A percentile compares a stretch with the other conserved stretches of the same genome.
Evolutionary conservation across 371 early-diverging fungal species (phyloP).

Genomic region (Umbelopsis sp.): DNA sequence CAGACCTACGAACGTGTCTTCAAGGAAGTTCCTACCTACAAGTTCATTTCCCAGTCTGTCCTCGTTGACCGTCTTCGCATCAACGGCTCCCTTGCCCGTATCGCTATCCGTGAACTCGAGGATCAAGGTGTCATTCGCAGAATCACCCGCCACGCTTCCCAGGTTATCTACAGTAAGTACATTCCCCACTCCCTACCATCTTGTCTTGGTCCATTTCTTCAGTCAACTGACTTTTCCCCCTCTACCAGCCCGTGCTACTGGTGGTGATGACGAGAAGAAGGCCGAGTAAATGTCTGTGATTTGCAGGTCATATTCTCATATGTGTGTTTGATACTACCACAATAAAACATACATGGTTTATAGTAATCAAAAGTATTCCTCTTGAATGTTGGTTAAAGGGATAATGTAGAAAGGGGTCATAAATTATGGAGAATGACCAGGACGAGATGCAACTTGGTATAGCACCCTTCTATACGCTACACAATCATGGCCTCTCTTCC

Average conservation of each 20-base stretch:
- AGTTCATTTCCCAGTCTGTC: constrained; percentile 96
- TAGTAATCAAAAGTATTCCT: neutral
- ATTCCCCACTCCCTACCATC: neutral
- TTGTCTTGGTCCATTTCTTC: neutral
- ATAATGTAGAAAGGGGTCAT: too few species aligned
- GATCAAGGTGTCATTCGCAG: constrained; percentile 89
- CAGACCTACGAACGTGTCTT: constrained; percentile 89
- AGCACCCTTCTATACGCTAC: too few species aligned
- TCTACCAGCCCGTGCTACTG: constrained; percentile 44
- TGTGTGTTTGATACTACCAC: constrained; percentile 2
- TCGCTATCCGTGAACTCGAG: constrained; percentile 92
- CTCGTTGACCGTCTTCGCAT: constrained; percentile 97
- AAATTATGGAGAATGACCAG: too few species aligned
- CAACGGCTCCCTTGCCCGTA: constrained; percentile 96
- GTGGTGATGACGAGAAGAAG: constrained; percentile 43
- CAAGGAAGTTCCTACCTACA: constrained; percentile 99
- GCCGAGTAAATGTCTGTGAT: constrained; percentile 18
- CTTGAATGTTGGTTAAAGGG: neutral
- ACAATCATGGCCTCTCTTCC: too few species aligned
- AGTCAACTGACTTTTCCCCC: neutral
- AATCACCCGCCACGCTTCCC: constrained; percentile 88
- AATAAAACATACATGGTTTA: constrained; percentile 7
- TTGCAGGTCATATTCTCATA: constrained; percentile 1
- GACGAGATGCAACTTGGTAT: too few species aligned
- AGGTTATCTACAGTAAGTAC: constrained; percentile 89